phyloP scores from a whole-genome alignment of 208 protist species.

The Crithidia expoeki region DNA sequence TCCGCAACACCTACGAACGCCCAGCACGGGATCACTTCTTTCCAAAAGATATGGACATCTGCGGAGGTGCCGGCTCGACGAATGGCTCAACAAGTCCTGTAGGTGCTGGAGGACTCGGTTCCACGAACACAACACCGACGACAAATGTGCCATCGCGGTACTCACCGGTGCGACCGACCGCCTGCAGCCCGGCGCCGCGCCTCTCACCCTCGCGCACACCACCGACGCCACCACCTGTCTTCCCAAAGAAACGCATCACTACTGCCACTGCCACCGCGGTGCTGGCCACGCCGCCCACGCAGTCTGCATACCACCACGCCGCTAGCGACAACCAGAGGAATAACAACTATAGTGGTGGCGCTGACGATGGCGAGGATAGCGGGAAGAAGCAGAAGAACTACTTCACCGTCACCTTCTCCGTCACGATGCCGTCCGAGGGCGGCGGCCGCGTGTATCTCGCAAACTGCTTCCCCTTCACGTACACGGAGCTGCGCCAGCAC shows the following conservation, averaged over 20 bases:
- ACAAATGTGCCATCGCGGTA: neutral
- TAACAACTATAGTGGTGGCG: neutral
- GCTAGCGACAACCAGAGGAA: neutral
- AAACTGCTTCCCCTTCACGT: constrained; percentile 97
- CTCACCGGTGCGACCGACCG: neutral
- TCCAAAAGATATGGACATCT: constrained; percentile 20
- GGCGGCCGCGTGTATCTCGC: constrained; percentile 91
- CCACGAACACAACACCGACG: neutral
- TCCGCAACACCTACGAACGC: constrained; percentile 70
- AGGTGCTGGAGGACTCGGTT: neutral
- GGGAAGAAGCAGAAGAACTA: constrained; percentile 49
- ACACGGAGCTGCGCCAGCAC: constrained; percentile 84
- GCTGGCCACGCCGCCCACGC: neutral
- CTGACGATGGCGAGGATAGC: constrained; percentile 6
- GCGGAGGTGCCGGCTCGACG: neutral
- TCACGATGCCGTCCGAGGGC: constrained; percentile 74
- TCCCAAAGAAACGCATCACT: constrained; percentile 26
- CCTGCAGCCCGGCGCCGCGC: constrained; percentile 7
- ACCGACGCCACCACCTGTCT: constrained; percentile 20
- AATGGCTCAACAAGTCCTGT: too few species aligned
- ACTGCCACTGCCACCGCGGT: neutral
- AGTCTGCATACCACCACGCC: neutral
- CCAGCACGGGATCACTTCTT: constrained; percentile 44
- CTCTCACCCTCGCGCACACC: constrained; percentile 15
- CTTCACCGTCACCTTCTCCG: constrained; percentile 93